Base-by-base conservation (phyloP, 352 stramenopile genomes). In the Pythium monospermum region DNA sequence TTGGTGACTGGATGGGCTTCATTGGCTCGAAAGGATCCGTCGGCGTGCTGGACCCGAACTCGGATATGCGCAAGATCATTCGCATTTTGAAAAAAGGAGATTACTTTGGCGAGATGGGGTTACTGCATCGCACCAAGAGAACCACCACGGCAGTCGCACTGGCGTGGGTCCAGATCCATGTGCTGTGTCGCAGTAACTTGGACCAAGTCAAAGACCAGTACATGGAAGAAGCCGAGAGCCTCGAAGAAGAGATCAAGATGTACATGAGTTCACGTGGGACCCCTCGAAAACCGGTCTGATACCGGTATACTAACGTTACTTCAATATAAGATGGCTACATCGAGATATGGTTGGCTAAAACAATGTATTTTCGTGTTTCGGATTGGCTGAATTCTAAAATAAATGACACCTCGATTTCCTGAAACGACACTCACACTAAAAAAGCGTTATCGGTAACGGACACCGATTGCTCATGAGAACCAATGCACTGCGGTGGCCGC, bases 1-100 rank as follows among this genome's bases (percentile, higher is more conserved):
- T 74, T 26, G 74, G 79, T 12, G 76, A 90, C 57, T 90, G 79
- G 79, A 90, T 90, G 78, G 78, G 76, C 4, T 87, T 90, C 42
- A 85, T 87, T 33, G 76, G 76, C 16, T 82, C 72, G 6, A 86
- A 82, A 50, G 79, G 76, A 0, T 72, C 67, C 1, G 76, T 87
- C 3, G 76, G 74, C 8, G 61, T 90, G 12, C 56, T 90, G 3
- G 77, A 86, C 47, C 77, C 77, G 12, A 68, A 57, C 8, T 68
- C 70, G 0, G 33, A 71, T 4, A 54, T 41, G 31, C 64, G 67
- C 21, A 73, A 76, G 36, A 75, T 90, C 28, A 79, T 87, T 6
- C 59, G 74, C 15, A 83, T 87, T 21, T 63, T 90, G 30, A 65
- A 66, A 8, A 83, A 84, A 39, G 79, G 79, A 16, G 76, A 90